phyloP scores from a whole-genome alignment of 176 grass and related monocot genomes.

The Dendrocalamus sinicus region DNA sequence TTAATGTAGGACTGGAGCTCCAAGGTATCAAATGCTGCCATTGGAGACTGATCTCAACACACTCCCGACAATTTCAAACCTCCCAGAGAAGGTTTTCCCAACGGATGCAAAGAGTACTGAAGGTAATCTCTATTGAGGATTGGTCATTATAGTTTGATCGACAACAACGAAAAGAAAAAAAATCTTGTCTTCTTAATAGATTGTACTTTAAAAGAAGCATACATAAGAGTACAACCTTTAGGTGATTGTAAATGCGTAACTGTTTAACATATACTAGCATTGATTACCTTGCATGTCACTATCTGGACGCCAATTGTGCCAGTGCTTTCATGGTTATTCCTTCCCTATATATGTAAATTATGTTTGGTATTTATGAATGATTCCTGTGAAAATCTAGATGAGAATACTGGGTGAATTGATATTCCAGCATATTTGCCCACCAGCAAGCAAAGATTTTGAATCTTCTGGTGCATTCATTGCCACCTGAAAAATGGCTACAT shows the following conservation, averaged over 20 bases:
- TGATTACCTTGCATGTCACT: conserved; percentile 17
- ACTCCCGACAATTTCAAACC: conserved; percentile 69
- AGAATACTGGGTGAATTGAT: not conserved
- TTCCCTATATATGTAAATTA: conserved; percentile 5
- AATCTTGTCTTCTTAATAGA: not conserved
- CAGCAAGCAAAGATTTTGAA: not conserved
- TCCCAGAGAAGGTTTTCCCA: conserved; percentile 74
- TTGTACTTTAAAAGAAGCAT: not conserved
- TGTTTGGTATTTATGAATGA: conserved; percentile 2
- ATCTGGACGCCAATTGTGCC: not conserved
- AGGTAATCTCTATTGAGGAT: conserved; percentile 53
- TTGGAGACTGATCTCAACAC: conserved; percentile 93
- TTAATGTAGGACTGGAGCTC: conserved; percentile 75
- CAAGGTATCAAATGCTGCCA: conserved; percentile 97
- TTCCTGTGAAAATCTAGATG: conserved; percentile 5
- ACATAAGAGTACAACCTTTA: conserved; percentile 9
- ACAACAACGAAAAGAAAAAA: not conserved
- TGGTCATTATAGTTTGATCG: conserved; percentile 17
- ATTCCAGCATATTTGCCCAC: not conserved
- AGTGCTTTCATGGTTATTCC: not conserved
- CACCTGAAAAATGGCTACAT: not conserved
- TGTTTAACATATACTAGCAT: not conserved
- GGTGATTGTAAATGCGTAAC: conserved; percentile 18
- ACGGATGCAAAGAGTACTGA: conserved; percentile 65
- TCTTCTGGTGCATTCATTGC: not conserved